Conservation (phyloP, 352 stramenopile species). For the Phytophthora boehmeriae region DNA sequence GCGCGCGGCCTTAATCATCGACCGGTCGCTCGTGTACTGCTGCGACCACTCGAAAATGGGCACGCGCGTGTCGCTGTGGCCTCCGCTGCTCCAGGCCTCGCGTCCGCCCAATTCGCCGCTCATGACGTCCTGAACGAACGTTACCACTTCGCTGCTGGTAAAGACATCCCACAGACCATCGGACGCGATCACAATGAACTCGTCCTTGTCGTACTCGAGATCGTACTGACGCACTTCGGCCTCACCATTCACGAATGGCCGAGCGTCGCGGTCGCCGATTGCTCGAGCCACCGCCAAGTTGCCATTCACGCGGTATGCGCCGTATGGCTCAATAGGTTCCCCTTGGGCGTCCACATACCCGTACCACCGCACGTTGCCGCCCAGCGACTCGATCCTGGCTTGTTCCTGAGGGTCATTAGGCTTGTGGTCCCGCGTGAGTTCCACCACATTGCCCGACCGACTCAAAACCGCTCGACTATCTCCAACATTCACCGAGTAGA, state of each 20-base stretch:
- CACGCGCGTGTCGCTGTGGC: conserved; percentile 83
- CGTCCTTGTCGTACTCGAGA: conserved; percentile 78
- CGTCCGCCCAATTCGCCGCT: conserved; percentile 79
- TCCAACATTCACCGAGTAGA: conserved; percentile 93
- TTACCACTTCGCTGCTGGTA: conserved; percentile 89
- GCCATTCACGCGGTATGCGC: conserved; percentile 92
- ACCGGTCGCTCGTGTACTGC: conserved; percentile 88
- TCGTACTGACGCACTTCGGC: conserved; percentile 82
- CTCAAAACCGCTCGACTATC: conserved; percentile 95
- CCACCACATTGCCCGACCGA: conserved; percentile 67
- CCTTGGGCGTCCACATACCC: conserved; percentile 86
- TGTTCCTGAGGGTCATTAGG: conserved; percentile 85
- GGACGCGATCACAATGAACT: conserved; percentile 94
- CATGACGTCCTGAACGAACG: conserved; percentile 92
- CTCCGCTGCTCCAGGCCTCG: conserved; percentile 81
- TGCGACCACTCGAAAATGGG: conserved; percentile 91
- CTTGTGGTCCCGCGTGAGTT: conserved; percentile 91
- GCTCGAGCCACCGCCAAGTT: conserved; percentile 92
- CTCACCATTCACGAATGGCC: conserved; percentile 85
- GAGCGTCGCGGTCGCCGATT: conserved; percentile 89
- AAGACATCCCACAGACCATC: conserved; percentile 96
- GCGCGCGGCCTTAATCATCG: conserved; percentile 90
- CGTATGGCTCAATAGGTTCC: conserved; percentile 88
- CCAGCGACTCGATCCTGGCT: conserved; percentile 74
- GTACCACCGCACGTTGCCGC: conserved; percentile 91